Evolutionary conservation across 2,329 filamentous ascomycete genomes (phyloP).

Genomic region (Penicillium sp.): DNA sequence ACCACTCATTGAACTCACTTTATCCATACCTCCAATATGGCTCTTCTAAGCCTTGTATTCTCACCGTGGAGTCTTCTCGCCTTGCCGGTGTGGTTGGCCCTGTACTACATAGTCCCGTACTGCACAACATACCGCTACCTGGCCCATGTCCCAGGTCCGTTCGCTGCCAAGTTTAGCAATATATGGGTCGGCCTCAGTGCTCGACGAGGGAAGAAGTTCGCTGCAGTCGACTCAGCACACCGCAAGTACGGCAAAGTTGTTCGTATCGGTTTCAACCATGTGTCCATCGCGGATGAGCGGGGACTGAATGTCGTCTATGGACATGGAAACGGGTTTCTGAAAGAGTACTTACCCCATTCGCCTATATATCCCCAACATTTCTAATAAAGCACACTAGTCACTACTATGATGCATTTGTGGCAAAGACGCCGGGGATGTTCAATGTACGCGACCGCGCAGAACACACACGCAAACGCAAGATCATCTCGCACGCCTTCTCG

Average conservation of each 20-base stretch:
- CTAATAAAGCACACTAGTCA: conserved; percentile 5
- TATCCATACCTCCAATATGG: conserved; percentile 4
- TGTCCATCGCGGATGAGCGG: conserved; percentile 22
- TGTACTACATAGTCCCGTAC: conserved; percentile 19
- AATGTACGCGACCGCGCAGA: conserved; percentile 31
- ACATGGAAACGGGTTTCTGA: conserved; percentile 35
- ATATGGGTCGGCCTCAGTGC: conserved; percentile 19
- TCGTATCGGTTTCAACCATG: conserved; percentile 23
- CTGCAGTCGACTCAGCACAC: conserved; percentile 44
- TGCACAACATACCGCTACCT: conserved; percentile 13
- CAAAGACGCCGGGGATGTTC: conserved; percentile 33
- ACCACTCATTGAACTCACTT: background rate
- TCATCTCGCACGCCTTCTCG: conserved; percentile 34
- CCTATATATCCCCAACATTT: no score
- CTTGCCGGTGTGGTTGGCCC: conserved; percentile 8
- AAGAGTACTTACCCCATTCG: conserved; percentile 10
- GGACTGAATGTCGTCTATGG: conserved; percentile 20
- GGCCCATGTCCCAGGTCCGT: conserved; percentile 14
- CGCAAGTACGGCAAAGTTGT: conserved; percentile 19
- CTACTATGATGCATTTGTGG: conserved; percentile 34
- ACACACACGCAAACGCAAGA: conserved; percentile 35
- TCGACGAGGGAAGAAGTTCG: conserved; percentile 17
- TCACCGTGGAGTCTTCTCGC: conserved; percentile 10
- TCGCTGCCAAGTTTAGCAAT: conserved; percentile 21
- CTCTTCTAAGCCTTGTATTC: conserved; percentile 8